Evolutionary conservation across 139 green algal species (phyloP), one percentile per base, ranked within the genome.

Genomic region (Coccomyxa sp.): DNA sequence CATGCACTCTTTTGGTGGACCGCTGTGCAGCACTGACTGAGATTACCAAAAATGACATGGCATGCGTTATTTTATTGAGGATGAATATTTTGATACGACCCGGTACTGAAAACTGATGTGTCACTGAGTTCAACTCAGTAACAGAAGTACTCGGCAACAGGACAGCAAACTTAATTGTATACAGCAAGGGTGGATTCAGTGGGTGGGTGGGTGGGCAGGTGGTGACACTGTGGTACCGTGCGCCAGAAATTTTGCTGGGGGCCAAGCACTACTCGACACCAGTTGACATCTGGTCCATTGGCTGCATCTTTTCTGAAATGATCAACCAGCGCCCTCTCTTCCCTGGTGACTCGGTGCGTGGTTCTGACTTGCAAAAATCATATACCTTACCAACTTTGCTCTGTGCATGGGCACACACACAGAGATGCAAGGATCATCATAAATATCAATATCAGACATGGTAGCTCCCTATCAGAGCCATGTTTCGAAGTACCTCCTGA

Each of bases 141-240:
- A 51, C 38, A 51, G 38, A 51, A 7, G 38, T 51, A 51, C 38
- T 51, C 38, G 38, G 38, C 38, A 51, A 51, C 38, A 51, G 38
- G 3, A 7, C 38, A 51, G 38, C 38, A 51, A 3, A 11, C 38
- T 51, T 51, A 7, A 51, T 7, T 51, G 7, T 51, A 7, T 51
- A 7, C 38, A 51, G 38, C 38, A 51, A 11, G 38, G 7, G 38
- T 11, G 3, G 7, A 51, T n/a, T n/a, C n/a, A n/a, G n/a, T n/a
- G n/a, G n/a, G 7, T 51, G 38, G 38, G 38, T 51, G 38, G 63
- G 32, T 25, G 30, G 67, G 30, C 90, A 95, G 92, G 97, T 99
- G 79, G 96, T 99, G 16, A 99, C 97, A 15, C 88, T 99, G 82
- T 99, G 97, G 96, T 99, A 99, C 90, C 89, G 97, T 10, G 97